Percentiles rank a stretch among this genome's conserved stretches.
phyloP scores from a whole-genome alignment of 2,329 filamentous ascomycete genomes.

The Colletotrichum spaethianum region DNA sequence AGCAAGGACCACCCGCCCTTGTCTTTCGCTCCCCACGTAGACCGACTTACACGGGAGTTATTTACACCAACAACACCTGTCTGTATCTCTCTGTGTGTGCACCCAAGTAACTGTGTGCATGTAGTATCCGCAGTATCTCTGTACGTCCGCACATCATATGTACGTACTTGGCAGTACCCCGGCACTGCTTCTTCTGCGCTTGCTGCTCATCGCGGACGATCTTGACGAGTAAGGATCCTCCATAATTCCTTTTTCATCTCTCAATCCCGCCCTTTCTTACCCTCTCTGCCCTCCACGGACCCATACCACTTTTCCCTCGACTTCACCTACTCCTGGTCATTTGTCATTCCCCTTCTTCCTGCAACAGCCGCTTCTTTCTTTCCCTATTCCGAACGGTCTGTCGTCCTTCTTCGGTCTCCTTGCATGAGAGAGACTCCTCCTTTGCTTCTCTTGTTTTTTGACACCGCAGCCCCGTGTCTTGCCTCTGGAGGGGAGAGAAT shows the following conservation, averaged over 20 bases:
- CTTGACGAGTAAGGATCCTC: slow-evolving; percentile 31
- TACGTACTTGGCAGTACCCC: slow-evolving; percentile 27
- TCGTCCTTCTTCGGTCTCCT: slow-evolving; percentile 23
- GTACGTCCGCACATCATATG: slow-evolving; percentile 15
- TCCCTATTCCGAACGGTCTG: slow-evolving; percentile 3
- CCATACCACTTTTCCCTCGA: slow-evolving; percentile 11
- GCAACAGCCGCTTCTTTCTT: slow-evolving; percentile 23
- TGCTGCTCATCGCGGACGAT: slow-evolving; percentile 37
- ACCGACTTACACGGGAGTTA: slow-evolving; percentile 21
- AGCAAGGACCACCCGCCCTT: background rate
- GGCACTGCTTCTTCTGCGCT: slow-evolving; percentile 20
- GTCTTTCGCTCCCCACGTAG: background rate
- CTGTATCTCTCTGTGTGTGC: background rate
- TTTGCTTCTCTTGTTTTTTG: slow-evolving; percentile 23
- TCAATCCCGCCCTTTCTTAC: slow-evolving; percentile 18
- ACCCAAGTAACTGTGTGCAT: background rate
- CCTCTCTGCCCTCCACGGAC: slow-evolving; percentile 3
- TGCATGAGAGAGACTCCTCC: slow-evolving; percentile 24
- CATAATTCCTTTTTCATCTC: slow-evolving; percentile 35
- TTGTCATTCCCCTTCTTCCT: slow-evolving; percentile 36
- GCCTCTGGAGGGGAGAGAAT: slow-evolving; percentile 23
- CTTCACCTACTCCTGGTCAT: slow-evolving; percentile 18
- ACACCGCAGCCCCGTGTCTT: slow-evolving; percentile 18
- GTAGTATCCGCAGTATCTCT: background rate
- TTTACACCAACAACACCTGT: background rate